Base-by-base conservation (phyloP, 2,329 filamentous ascomycete genomes). In the Fusarium oxysporum region DNA sequence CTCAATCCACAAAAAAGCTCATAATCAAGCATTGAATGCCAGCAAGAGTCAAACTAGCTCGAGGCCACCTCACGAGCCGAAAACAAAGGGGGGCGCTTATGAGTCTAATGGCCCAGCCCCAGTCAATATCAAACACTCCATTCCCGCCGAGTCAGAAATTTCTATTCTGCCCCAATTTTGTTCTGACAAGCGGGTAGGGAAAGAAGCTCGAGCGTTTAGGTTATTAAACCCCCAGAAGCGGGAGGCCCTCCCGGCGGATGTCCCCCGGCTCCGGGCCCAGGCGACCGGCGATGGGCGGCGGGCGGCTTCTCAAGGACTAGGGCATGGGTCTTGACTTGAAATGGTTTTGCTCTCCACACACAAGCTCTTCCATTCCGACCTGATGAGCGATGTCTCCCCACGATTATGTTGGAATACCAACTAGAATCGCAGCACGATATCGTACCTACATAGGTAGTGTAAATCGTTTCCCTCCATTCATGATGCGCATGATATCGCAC, bases 241-340 rank as follows among this genome's bases (percentile, higher is more conserved):
- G 70, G 70, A 72, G 66, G 70, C 70, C 70, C 66, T 69, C 70
- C 70, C 70, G 70, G 56, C 70, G 70, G 70, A 71, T 63, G 47
- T 63, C 66, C 66, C 70, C 70, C 66, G 66, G 70, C 53, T 50
- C 70, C 70, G 70, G 70, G 63, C 51, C 70, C 62, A 71, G 48
- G 62, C 48, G 70, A 62, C 57, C 61, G 70, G 66, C 65, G 69
- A 72, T 68, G 48, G 59, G 45, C 56, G 37, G 55, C 47, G 51
- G 47, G 54, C 50, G 57, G 70, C 55, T 73, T 40, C 62, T 71
- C 45, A 41, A 63, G 70, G 59, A 50, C 69, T 65, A 70, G 67
- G 65, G 55, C 66, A 71, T 71, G 68, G 67, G 56, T 67, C 44
- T 60, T 67, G 43, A 44, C 53, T 59, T 59, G 68, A 63, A 71